Evolutionary conservation across 768 basidiomycete genomes (phyloP).

Genomic region (Rhizopogon salebrosus): DNA sequence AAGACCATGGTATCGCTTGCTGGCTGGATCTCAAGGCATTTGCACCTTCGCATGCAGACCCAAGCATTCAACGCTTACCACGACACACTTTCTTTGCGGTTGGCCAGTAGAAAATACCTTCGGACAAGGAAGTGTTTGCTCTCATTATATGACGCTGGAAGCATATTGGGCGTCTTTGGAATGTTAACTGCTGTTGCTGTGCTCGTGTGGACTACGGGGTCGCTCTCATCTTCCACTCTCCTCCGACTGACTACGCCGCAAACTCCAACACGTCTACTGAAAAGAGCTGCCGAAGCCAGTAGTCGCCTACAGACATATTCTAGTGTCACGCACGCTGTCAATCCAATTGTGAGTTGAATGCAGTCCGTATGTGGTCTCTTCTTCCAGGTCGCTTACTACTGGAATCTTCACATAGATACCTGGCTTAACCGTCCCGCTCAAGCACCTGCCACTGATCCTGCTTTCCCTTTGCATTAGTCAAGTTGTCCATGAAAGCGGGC

Average conservation of each 20-base stretch:
- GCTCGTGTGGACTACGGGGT: constrained; percentile 30
- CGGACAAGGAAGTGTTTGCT: constrained; percentile 24
- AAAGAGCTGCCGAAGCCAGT: neutral
- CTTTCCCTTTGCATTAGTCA: constrained; percentile 59
- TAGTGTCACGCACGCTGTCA: constrained; percentile 12
- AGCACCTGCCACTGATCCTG: constrained; percentile 63
- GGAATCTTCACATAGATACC: constrained; percentile 77
- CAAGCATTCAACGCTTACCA: constrained; percentile 45
- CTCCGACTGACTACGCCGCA: neutral
- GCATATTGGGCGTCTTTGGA: constrained; percentile 38
- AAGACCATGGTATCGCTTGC: neutral
- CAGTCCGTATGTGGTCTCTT: neutral
- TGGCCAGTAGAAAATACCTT: constrained; percentile 28
- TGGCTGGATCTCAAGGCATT: constrained; percentile 19
- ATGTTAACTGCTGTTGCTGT: constrained; percentile 39
- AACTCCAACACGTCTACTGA: neutral
- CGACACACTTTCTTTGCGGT: constrained; percentile 32
- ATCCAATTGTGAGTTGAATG: constrained; percentile 25
- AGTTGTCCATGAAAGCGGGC: constrained; percentile 76
- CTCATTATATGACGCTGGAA: constrained; percentile 48
- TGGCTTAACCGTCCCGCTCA: constrained; percentile 74
- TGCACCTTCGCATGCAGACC: constrained; percentile 39
- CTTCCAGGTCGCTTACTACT: neutral
- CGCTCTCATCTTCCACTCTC: constrained; percentile 15
- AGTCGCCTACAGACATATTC: neutral